Evolutionary conservation across 164 flowering plant genomes (phyloP), one percentile per base, ranked within the genome.

Genomic region (Vitis amurensis): DNA sequence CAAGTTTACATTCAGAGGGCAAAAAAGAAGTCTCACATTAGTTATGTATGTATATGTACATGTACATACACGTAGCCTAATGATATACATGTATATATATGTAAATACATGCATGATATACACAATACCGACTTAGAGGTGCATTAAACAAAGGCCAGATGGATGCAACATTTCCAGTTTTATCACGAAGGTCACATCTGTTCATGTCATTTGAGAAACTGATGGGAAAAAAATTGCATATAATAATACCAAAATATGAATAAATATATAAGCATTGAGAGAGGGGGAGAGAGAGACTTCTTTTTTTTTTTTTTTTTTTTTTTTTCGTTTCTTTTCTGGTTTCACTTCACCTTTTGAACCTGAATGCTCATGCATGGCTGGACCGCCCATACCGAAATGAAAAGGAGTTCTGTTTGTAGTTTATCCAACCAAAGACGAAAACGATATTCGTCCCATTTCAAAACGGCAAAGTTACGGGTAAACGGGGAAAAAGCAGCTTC

Each of bases 401-500:
- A 68, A 55, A 49, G 50, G 19, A 48, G 29, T 5, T 14, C 23
- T 64, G 19, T 27, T n/a, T 61, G 44, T n/a, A 52, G 65, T 47
- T 60, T 67, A 64, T 50, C 68, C 65, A 73, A 68, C 56, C 23
- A 68, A 63, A 66, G 55, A 69, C 19, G 72, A 64, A 79, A 65
- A 11, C 71, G 50, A 62, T 19, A 11, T 64, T 72, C 64, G 27
- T 55, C 17, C 71, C 62, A 55, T 50, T 69, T 66, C 16, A 63
- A 74, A 74, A 76, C 73, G 78, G 76, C 82, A 79, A 66, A 53
- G 50, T 62, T 49, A 68, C 76, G 71, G 75, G 65, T 71, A 70
- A 73, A 66, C 73, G 69, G 80, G 82, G 57, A 66, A 79, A 79
- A 83, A 63, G 67, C 64, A 53, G 70, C 74, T 66, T 68, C 68